Evolutionary conservation across 2,329 filamentous ascomycete genomes (phyloP), one percentile per base, ranked within the genome.

Genomic region (Cercospora sojina): DNA sequence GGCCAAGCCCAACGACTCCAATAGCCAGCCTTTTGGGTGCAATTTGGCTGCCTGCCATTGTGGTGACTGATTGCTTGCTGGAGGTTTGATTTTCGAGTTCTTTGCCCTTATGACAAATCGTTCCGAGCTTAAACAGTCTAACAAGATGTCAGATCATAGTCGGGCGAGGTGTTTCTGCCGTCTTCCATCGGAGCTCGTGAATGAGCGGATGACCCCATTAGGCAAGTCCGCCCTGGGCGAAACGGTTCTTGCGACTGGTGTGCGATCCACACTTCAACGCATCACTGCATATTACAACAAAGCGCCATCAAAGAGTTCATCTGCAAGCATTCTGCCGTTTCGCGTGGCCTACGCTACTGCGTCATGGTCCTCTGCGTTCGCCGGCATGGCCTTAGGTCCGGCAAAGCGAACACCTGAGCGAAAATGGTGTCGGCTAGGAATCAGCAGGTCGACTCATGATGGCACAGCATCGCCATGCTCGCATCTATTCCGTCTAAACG

Each of bases 1-100:
- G 47, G 25, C 67, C 67, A 29, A 69, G 67, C 27, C 67, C 67
- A 23, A 69, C 67, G 8, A 69, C 65, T n/a, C 63, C 67, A 25
- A 69, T 67, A 32, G 62, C 43, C 4, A 69, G 53, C 31, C 58
- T 64, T 38, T 61, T 65, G 25, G 67, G 67, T 41, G 1, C 4
- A 23, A n/a, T 1, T 56, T 32, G 20, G 6, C 53, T 20, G 9
- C 27, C 31, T n/a, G 31, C 23, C 27, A 57, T 57, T 53, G 20
- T 53, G 23, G 12, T 6, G 23, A n/a, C 2, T 51, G 6, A 6
- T 16, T 53, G 20, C 5, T 51, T 53, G 16, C 13, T 16, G 47
- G 7, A 10, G 12, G 8, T 10, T 12, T 12, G 8, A 8, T 13
- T 18, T 2, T 18, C 3, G 7, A 20, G 10, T 1, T 13, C 10